Base-by-base conservation (phyloP, 768 basidiomycete genomes). In the Naganishia vishniacii region DNA sequence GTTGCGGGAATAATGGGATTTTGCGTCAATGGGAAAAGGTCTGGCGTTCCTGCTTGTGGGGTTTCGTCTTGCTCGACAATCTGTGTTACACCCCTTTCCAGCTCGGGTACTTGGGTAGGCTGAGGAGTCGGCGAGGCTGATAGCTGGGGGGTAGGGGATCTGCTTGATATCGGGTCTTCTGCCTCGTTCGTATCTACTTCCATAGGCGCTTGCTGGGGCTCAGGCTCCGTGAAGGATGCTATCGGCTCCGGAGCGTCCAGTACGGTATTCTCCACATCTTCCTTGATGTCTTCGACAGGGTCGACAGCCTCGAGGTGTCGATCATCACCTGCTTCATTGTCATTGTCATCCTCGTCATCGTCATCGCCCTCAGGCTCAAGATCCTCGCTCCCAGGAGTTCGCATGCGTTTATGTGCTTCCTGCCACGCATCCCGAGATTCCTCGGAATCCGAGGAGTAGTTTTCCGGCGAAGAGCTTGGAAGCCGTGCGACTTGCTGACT, bases 341-440 rank as follows among this genome's bases (percentile, higher is more conserved):
- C 15, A 15, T 51, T 31, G 8, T 51, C 53, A 13, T 56, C 53
- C 3, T 56, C 53, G n/a, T 56, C 34, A 5, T 56, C 53, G 16
- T 56, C 53, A 34, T 56, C 53, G 34, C 53, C 53, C 25, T 56
- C 53, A 20, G 37, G 32, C 16, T 56, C 53, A 13, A 56, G 15
- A 34, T 56, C 34, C 5, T 56, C 53, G 25, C 53, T 56, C 4
- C 37, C 53, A 20, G 53, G 53, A 4, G 53, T 40, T 23, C 53
- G 53, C 53, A 56, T 56, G 1, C 53, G 18, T 5, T 20, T 18
- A 25, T 40, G 53, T 25, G 53, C 53, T 29, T 40, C 23, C 37
- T 56, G 53, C 53, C 53, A 56, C 40, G 32, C 53, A 56, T 56
- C 53, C 11, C 25, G 53, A 20, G 53, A 56, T 23, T 56, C 53